Evolutionary conservation across 2,329 filamentous ascomycete species (phyloP).

Genomic region (Colletotrichum australisinense): DNA sequence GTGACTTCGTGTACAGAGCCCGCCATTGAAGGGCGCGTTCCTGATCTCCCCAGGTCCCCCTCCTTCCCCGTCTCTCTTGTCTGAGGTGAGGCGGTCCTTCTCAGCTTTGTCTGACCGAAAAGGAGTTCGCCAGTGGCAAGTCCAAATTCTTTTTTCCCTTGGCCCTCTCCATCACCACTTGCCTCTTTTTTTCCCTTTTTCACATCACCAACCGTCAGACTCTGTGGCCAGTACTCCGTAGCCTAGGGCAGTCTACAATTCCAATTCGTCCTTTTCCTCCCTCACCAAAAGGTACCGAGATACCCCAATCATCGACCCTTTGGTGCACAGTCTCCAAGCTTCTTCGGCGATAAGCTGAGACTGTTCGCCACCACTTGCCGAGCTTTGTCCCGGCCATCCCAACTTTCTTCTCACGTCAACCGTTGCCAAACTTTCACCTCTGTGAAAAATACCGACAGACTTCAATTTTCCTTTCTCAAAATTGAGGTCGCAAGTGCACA

Average conservation of each 20-base stretch:
- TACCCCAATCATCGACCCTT: neutral
- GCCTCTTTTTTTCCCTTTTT: neutral
- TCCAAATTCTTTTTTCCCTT: neutral
- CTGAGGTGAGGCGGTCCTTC: neutral
- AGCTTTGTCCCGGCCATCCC: slow-evolving; percentile 33
- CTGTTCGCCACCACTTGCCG: slow-evolving; percentile 30
- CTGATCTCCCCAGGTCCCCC: neutral
- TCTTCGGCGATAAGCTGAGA: slow-evolving; percentile 30
- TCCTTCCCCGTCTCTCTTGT: neutral
- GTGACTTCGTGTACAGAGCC: slow-evolving; percentile 35
- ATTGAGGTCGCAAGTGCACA: neutral
- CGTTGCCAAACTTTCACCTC: slow-evolving; percentile 16
- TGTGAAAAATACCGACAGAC: neutral
- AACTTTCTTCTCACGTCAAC: slow-evolving; percentile 12
- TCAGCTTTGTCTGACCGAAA: neutral
- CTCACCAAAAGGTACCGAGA: neutral
- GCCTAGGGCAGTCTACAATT: neutral
- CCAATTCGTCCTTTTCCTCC: neutral
- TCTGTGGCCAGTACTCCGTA: neutral
- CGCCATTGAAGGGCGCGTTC: slow-evolving; percentile 5
- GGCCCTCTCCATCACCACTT: neutral
- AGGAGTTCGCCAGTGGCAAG: slow-evolving; percentile 6
- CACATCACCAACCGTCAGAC: neutral
- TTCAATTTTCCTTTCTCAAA: neutral
- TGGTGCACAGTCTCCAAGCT: neutral